Conservation (phyloP, 1,139 yeast species). For the Hyphopichia khmerensis region DNA sequence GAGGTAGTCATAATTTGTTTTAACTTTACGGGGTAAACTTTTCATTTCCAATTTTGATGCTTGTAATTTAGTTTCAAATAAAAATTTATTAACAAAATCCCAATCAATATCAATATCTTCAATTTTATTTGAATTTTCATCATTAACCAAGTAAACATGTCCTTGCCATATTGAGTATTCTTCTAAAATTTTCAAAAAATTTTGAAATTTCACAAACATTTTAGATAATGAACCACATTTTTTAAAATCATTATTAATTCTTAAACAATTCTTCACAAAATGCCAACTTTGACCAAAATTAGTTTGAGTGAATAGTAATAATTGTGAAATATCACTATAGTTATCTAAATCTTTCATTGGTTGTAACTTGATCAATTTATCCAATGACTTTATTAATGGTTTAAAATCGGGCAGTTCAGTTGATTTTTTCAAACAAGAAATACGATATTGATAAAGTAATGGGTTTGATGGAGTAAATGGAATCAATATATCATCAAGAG, state of each 20-base stretch:
- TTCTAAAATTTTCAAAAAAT: slow-evolving; percentile 38
- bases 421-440: slow-evolving; percentile 11
- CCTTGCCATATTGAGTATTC: slow-evolving; percentile 40
- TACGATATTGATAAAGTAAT: slow-evolving; percentile 20
- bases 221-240: slow-evolving; percentile 54
- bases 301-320: slow-evolving; percentile 48
- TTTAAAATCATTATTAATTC: slow-evolving; percentile 65
- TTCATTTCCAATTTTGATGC: slow-evolving; percentile 32
- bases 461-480: slow-evolving; percentile 22
- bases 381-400: slow-evolving; percentile 21
- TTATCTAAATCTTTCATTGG: slow-evolving; percentile 33
- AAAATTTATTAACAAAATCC: slow-evolving; percentile 19
- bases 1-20: slow-evolving; percentile 36
- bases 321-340: slow-evolving; percentile 34
- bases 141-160: slow-evolving; percentile 30
- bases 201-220: slow-evolving; percentile 33
- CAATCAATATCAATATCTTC: slow-evolving; percentile 26
- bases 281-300: slow-evolving; percentile 52
- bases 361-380: slow-evolving; percentile 26
- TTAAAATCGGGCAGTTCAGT: not conserved
- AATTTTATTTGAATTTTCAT: slow-evolving; percentile 9
- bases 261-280: slow-evolving; percentile 58
- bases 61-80: slow-evolving; percentile 26
- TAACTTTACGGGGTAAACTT: slow-evolving; percentile 21
- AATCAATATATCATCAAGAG: slow-evolving; percentile 21